phyloP scores from a whole-genome alignment of 768 basidiomycete genomes.

The Tubosaeta brunneosetosa region DNA sequence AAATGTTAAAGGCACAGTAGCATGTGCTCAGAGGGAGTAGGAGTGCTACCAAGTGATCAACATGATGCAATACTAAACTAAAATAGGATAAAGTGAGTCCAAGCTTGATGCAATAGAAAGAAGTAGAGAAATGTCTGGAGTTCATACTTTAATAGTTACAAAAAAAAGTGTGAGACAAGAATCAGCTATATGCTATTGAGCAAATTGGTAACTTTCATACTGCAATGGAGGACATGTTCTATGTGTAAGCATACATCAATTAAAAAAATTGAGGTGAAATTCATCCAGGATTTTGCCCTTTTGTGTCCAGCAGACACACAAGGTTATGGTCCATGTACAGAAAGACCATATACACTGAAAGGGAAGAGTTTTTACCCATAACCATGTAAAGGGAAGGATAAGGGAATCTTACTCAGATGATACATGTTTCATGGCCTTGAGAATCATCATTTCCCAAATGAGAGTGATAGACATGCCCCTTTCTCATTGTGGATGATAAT shows the following conservation, averaged over 20 bases:
- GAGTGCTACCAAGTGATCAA: no score
- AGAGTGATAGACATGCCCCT: conserved; percentile 96
- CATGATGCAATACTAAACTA: no score
- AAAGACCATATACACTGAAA: conserved; percentile 97
- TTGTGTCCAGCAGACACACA: conserved; percentile 88
- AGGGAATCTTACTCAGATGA: conserved; percentile 57
- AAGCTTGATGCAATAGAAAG: no score
- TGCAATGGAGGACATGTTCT: conserved; percentile 98
- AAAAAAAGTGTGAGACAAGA: no score
- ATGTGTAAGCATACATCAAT: conserved; percentile 8
- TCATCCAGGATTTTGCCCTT: conserved; percentile 53
- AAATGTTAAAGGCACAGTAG: no score
- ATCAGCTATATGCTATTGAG: conserved; percentile 89
- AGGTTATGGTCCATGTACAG: conserved; percentile 99
- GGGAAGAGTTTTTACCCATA: conserved; percentile 57
- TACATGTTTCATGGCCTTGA: conserved; percentile 88
- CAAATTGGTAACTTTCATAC: conserved; percentile 98
- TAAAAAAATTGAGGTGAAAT: conserved; percentile 1
- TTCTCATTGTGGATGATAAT: conserved; percentile 96
- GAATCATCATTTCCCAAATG: conserved; percentile 91
- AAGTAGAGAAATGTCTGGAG: no score
- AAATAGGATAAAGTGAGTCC: no score
- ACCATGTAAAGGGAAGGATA: neutral
- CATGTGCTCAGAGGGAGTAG: no score
- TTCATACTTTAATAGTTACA: no score